These are phyloP conservation scores for Mucor indicus DNA, from an alignment of 371 early-diverging fungal species.

Conservation along the genomic window DNA sequence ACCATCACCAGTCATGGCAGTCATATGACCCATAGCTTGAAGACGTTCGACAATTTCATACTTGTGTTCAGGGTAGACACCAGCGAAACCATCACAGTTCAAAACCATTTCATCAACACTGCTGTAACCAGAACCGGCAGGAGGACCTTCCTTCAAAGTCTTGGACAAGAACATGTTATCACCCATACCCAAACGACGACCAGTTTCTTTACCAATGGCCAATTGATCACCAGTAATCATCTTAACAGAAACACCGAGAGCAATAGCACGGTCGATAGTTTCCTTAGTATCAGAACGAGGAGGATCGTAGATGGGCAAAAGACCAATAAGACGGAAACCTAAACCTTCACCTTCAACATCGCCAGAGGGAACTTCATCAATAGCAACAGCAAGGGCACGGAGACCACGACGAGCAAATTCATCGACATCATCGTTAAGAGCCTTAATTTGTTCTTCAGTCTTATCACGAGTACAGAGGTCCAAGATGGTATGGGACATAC, in stretches of 20 bases:
- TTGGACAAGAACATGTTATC: constrained; percentile 72
- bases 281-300: constrained; percentile 82
- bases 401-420: constrained; percentile 82
- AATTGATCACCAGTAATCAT: constrained; percentile 97
- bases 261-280: constrained; percentile 83
- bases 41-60: constrained; percentile 90
- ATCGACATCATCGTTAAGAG: constrained; percentile 67
- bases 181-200: constrained; percentile 75
- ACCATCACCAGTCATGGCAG: constrained; percentile 96
- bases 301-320: constrained; percentile 87
- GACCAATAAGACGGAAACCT: constrained; percentile 60
- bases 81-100: constrained; percentile 85
- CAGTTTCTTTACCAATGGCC: constrained; percentile 89
- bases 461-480: constrained; percentile 71
- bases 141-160: constrained; percentile 74
- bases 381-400: constrained; percentile 79
- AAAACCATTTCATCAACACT: constrained; percentile 79
- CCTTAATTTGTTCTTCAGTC: constrained; percentile 57
- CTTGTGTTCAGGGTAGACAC: constrained; percentile 94
- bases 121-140: constrained; percentile 68
- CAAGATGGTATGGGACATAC: constrained; percentile 73
- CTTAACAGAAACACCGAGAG: constrained; percentile 88
- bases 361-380: constrained; percentile 61
- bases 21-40: constrained; percentile 79
- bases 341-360: constrained; percentile 46